A percentile compares a stretch with the other conserved stretches of the same genome.
Conservation (phyloP, 768 basidiomycete species). For the Tylopilus vinaceipallidus region DNA sequence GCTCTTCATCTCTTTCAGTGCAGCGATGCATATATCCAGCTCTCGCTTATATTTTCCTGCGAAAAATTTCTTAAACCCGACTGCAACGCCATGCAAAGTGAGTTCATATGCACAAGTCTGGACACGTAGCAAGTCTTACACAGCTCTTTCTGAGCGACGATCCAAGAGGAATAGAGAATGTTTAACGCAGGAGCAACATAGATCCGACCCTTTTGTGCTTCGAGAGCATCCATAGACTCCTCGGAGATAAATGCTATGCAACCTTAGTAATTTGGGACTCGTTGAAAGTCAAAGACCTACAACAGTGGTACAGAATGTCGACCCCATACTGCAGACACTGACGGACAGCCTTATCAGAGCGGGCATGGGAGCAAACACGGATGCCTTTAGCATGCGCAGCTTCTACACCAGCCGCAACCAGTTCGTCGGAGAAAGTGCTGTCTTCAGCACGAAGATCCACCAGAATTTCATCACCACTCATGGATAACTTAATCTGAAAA, state of each 20-base stretch:
- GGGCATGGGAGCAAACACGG: constrained; percentile 38
- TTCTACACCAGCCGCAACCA: constrained; percentile 35
- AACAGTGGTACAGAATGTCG: constrained; percentile 32
- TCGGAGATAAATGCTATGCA: constrained; percentile 35
- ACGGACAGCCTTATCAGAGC: constrained; percentile 32
- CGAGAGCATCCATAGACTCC: constrained; percentile 35
- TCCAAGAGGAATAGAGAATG: constrained; percentile 24
- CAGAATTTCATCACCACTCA: constrained; percentile 38
- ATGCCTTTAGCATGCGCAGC: constrained; percentile 35
- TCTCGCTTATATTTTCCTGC: constrained; percentile 30
- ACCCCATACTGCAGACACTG: constrained; percentile 37
- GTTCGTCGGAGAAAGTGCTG: constrained; percentile 34
- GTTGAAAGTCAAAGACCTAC: constrained; percentile 8
- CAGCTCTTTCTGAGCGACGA: constrained; percentile 27
- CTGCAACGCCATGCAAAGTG: constrained; percentile 1
- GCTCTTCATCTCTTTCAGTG: constrained; percentile 35
- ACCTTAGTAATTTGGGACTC: constrained; percentile 8
- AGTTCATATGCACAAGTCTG: background rate
- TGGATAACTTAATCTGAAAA: constrained; percentile 33
- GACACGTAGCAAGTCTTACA: constrained; percentile 7
- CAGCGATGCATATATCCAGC: constrained; percentile 32
- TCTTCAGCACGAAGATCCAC: constrained; percentile 35
- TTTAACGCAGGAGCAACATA: constrained; percentile 36
- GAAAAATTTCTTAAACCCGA: constrained; percentile 19
- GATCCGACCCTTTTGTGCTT: constrained; percentile 34